These are phyloP conservation scores for Beta lomatogona DNA, from an alignment of 179 eudicot genomes.

Conservation along the genomic window DNA sequence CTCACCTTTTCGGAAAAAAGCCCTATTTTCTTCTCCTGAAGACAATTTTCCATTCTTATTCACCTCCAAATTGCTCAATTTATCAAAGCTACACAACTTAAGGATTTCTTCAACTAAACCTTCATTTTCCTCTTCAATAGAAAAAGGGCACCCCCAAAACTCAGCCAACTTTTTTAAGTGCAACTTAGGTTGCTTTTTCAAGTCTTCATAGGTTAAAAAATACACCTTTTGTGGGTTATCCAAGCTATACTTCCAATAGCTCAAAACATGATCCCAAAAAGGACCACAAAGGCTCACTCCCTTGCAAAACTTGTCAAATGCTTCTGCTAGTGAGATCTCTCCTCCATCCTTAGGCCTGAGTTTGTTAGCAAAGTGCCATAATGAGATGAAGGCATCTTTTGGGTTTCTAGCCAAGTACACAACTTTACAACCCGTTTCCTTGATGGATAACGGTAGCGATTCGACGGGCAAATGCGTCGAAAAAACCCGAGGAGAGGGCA, in stretches of 20 bases:
- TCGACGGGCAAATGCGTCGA: conserved; percentile 37
- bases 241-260: conserved; percentile 38
- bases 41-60: conserved; percentile 38
- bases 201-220: conserved; percentile 44
- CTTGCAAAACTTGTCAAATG: conserved; percentile 34
- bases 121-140: conserved; percentile 29
- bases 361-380: conserved; percentile 46
- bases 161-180: conserved; percentile 36
- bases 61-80: conserved; percentile 41
- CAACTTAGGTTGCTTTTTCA: conserved; percentile 29
- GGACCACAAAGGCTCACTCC: conserved; percentile 42
- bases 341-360: conserved; percentile 27
- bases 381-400: conserved; percentile 39
- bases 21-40: conserved; percentile 34
- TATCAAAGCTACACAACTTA: conserved; percentile 38
- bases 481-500: conserved; percentile 43
- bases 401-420: conserved; percentile 47
- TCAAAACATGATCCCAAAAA: conserved; percentile 42
- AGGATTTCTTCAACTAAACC: conserved; percentile 33
- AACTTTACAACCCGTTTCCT: conserved; percentile 30
- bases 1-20: conserved; percentile 43
- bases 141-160: conserved; percentile 41
- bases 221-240: conserved; percentile 28
- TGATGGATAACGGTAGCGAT: conserved; percentile 34
- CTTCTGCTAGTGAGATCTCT: conserved; percentile 29